Percentiles rank a stretch among this genome's conserved stretches.
Conservation (phyloP, 2,329 filamentous ascomycete species). For the Curvularia hawaiiensis region DNA sequence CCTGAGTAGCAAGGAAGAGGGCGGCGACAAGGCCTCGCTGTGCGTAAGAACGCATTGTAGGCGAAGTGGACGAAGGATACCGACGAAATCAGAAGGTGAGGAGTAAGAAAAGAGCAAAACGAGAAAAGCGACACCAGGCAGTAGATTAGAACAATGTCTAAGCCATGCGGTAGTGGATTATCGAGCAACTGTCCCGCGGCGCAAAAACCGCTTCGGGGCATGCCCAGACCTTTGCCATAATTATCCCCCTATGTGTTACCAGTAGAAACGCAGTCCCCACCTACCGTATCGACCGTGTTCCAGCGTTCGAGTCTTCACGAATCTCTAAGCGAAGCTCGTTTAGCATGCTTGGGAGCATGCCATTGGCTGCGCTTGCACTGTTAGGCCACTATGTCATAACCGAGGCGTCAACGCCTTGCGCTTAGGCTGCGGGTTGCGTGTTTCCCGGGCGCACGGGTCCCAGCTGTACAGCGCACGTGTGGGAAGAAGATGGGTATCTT, state of each 20-base stretch:
- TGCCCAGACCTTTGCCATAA: slow-evolving; percentile 10
- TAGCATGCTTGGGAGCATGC: neutral
- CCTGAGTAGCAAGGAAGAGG: slow-evolving; percentile 16
- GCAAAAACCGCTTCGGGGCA: slow-evolving; percentile 1
- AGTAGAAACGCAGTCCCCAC: slow-evolving; percentile 7
- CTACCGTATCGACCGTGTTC: slow-evolving; percentile 25
- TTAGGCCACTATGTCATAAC: slow-evolving; percentile 4
- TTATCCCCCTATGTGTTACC: slow-evolving; percentile 7
- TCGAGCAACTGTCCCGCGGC: slow-evolving; percentile 5
- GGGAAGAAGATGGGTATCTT: neutral
- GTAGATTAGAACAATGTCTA: slow-evolving; percentile 5
- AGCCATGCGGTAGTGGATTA: slow-evolving; percentile 6
- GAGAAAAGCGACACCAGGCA: slow-evolving; percentile 3
- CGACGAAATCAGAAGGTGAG: neutral
- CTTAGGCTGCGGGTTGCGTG: neutral
- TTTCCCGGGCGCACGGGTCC: slow-evolving; percentile 7
- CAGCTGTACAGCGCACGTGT: slow-evolving; percentile 6
- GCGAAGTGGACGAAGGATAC: neutral
- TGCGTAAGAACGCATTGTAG: slow-evolving; percentile 13
- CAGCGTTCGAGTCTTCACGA: slow-evolving; percentile 4
- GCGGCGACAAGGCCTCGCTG: slow-evolving; percentile 16
- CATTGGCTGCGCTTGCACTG: slow-evolving; percentile 17
- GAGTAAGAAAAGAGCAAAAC: slow-evolving; percentile 1
- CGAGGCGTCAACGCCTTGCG: slow-evolving; percentile 11
- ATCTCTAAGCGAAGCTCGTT: slow-evolving; percentile 22